Percentiles rank a stretch among this genome's conserved stretches.
phyloP scores from a whole-genome alignment of 225 moss, liverwort and hornwort genomes.

The Sphagnum contortum region DNA sequence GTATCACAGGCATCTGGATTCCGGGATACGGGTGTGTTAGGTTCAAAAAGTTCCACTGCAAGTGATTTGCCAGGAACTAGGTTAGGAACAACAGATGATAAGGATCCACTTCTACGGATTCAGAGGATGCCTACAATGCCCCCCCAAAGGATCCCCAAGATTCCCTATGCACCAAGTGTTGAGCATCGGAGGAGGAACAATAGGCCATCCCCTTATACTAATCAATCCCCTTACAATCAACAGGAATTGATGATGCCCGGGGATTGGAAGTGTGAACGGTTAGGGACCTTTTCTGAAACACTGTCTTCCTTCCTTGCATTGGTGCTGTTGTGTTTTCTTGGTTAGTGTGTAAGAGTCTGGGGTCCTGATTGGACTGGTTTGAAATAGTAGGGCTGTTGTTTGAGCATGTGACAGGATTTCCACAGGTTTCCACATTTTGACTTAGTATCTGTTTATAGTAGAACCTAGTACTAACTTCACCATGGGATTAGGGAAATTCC shows the following conservation, averaged over 20 bases:
- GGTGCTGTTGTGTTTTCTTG: background rate
- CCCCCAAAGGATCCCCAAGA: background rate
- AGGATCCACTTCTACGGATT: background rate
- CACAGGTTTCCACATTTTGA: too few relatives aligned
- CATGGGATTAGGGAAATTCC: too few relatives aligned
- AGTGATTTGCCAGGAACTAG: background rate
- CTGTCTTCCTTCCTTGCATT: background rate
- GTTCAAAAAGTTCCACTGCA: constrained; percentile 4
- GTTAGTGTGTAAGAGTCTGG: background rate
- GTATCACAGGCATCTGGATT: background rate
- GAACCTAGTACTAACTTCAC: too few relatives aligned
- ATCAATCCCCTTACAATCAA: too few relatives aligned
- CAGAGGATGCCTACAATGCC: background rate
- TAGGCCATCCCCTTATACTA: too few relatives aligned
- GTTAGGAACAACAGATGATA: background rate
- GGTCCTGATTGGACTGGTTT: too few relatives aligned
- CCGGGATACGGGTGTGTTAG: constrained; percentile 4
- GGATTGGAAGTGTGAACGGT: constrained; percentile 42
- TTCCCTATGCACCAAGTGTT: constrained; percentile 5
- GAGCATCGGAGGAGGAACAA: constrained; percentile 8
- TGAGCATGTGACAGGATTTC: too few relatives aligned
- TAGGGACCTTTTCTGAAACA: constrained; percentile 8
- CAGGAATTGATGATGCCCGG: constrained; percentile 12
- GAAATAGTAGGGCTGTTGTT: too few relatives aligned
- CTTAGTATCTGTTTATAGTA: too few relatives aligned